phyloP scores from a whole-genome alignment of 345 rosid species.

The Rhodamnia rubescens region DNA sequence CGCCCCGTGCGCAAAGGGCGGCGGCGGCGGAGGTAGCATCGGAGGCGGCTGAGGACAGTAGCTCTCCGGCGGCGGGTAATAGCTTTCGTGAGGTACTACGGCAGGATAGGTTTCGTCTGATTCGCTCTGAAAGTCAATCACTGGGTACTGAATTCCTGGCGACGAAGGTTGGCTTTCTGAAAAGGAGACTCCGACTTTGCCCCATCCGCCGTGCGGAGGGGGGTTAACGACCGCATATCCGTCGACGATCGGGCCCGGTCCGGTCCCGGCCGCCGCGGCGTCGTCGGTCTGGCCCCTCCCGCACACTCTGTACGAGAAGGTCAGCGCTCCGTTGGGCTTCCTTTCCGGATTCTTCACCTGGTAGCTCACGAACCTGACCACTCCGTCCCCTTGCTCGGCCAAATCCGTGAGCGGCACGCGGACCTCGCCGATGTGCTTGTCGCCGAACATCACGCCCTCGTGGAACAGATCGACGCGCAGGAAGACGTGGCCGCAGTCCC shows the following conservation, averaged over 20 bases:
- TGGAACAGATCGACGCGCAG: conserved; percentile 29
- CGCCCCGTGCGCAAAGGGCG: not conserved
- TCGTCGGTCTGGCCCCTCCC: not conserved
- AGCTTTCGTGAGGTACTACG: not conserved
- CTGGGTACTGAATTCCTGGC: not conserved
- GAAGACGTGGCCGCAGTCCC: conserved; percentile 14
- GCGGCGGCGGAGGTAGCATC: not conserved
- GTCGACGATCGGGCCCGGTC: not conserved
- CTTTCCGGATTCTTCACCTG: conserved; percentile 30
- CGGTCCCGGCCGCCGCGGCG: not conserved
- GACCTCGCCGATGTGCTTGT: conserved; percentile 46
- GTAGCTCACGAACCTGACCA: conserved; percentile 28
- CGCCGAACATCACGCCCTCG: conserved; percentile 39
- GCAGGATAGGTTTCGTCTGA: not conserved
- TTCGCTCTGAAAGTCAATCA: not conserved
- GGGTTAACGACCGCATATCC: not conserved
- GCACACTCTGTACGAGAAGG: conserved; percentile 20
- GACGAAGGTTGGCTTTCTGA: not conserved
- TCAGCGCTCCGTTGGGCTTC: conserved; percentile 29
- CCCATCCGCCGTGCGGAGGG: not conserved
- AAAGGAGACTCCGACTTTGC: not conserved
- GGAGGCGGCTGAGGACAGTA: conserved; percentile 3
- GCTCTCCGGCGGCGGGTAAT: conserved; percentile 1
- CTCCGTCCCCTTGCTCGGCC: conserved; percentile 18
- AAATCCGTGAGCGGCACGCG: conserved; percentile 29